These are phyloP conservation scores for Barnettozyma wickerhamii DNA, from an alignment of 805 yeast genomes.

Conservation along the genomic window DNA sequence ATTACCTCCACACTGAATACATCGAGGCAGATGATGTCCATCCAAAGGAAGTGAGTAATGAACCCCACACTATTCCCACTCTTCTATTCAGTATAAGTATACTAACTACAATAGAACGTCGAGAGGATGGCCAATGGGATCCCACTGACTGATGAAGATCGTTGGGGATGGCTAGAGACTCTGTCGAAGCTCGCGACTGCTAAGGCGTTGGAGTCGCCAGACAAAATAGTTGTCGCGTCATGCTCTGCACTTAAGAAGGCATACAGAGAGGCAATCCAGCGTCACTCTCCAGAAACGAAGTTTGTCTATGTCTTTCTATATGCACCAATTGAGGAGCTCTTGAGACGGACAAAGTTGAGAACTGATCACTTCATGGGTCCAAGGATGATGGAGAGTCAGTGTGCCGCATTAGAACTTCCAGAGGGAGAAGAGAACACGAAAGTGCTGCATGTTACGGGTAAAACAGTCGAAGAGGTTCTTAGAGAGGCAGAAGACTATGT, in stretches of 20 bases:
- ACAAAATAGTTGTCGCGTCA: conserved; percentile 48
- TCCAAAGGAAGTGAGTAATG: conserved; percentile 38
- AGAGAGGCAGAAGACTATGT: too few relatives aligned
- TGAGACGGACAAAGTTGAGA: conserved; percentile 58
- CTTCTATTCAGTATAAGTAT: neutral
- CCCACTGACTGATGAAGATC: conserved; percentile 83
- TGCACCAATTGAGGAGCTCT: conserved; percentile 57
- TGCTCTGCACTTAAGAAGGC: conserved; percentile 80
- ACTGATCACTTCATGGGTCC: conserved; percentile 83
- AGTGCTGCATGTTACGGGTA: conserved; percentile 28
- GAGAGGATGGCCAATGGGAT: conserved; percentile 78
- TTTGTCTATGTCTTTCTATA: conserved; percentile 65
- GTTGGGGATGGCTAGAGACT: conserved; percentile 82
- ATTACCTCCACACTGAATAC: conserved; percentile 46
- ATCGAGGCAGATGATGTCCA: conserved; percentile 87
- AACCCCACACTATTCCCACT: too few relatives aligned
- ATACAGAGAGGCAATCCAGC: conserved; percentile 63
- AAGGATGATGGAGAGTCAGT: conserved; percentile 78
- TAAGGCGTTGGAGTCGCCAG: conserved; percentile 31
- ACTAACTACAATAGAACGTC: conserved; percentile 41
- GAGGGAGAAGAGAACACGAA: conserved; percentile 29
- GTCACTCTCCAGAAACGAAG: conserved; percentile 28
- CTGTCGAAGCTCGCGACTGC: conserved; percentile 41
- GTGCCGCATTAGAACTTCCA: conserved; percentile 72
- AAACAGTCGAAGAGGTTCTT: conserved; percentile 16